phyloP scores from a whole-genome alignment of 768 basidiomycete genomes.

The Stropharia rugosoannulata region DNA sequence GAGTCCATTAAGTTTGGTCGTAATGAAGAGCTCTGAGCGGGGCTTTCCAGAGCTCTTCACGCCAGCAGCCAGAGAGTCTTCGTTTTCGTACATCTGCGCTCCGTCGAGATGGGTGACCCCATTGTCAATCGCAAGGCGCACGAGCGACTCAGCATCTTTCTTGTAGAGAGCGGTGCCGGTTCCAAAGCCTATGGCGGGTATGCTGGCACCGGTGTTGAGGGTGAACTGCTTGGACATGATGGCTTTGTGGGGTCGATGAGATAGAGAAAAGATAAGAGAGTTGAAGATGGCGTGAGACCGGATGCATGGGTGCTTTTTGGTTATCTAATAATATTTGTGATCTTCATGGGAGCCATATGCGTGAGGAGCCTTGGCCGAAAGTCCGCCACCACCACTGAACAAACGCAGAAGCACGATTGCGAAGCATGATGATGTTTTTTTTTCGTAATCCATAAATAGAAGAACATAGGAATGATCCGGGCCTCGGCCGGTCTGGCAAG shows the following conservation, averaged over 20 bases:
- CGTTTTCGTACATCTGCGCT: constrained; percentile 61
- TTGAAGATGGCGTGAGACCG: background rate
- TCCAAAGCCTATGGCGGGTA: constrained; percentile 63
- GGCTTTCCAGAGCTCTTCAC: constrained; percentile 49
- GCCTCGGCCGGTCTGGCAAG: too few species aligned
- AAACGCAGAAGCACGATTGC: too few species aligned
- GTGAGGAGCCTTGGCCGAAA: too few species aligned
- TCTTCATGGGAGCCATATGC: too few species aligned
- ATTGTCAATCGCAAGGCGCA: constrained; percentile 49
- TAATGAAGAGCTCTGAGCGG: constrained; percentile 58
- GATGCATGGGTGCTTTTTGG: too few species aligned
- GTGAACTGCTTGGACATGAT: constrained; percentile 32
- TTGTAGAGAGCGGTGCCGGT: constrained; percentile 54
- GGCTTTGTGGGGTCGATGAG: background rate
- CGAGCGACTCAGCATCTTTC: constrained; percentile 40
- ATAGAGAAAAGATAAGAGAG: constrained; percentile 13
- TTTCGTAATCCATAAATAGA: too few species aligned
- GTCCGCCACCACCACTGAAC: too few species aligned
- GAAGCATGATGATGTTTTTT: too few species aligned
- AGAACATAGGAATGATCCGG: too few species aligned
- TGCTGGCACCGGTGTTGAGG: constrained; percentile 53
- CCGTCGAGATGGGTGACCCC: constrained; percentile 64
- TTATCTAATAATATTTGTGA: too few species aligned
- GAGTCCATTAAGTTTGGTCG: constrained; percentile 53
- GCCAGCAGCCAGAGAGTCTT: constrained; percentile 49